phyloP scores from a whole-genome alignment of 129 eudicot genomes.

The Helichrysum umbraculigerum region DNA sequence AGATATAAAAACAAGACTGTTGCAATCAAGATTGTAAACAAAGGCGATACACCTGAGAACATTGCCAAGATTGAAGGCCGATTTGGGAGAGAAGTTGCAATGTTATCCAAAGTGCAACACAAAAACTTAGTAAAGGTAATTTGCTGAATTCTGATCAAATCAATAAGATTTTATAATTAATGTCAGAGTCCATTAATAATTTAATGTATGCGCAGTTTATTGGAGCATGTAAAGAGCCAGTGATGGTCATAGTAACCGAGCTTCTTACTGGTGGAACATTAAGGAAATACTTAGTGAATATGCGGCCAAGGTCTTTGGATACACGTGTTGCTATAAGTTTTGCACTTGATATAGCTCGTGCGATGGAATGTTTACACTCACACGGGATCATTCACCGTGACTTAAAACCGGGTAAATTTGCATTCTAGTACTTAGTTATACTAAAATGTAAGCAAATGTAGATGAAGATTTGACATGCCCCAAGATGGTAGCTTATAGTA shows the following conservation, averaged over 20 bases:
- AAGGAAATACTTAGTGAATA: slow-evolving; percentile 70
- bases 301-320: slow-evolving; percentile 77
- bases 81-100: slow-evolving; percentile 85
- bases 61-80: slow-evolving; percentile 69
- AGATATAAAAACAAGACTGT: slow-evolving; percentile 90
- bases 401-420: slow-evolving; percentile 69
- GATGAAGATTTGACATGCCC: not conserved
- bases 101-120: slow-evolving; percentile 91
- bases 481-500: not conserved
- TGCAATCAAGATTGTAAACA: slow-evolving; percentile 77
- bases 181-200: not conserved
- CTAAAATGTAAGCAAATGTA: not conserved
- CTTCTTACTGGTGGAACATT: slow-evolving; percentile 88
- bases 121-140: slow-evolving; percentile 88
- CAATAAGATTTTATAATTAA: not conserved
- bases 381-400: slow-evolving; percentile 96
- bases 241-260: slow-evolving; percentile 87
- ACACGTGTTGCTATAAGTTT: slow-evolving; percentile 72
- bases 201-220: slow-evolving; percentile 51
- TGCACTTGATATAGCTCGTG: slow-evolving; percentile 97
- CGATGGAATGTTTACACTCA: slow-evolving; percentile 91
- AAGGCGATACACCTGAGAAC: slow-evolving; percentile 87
- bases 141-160: slow-evolving; percentile 1
- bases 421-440: not conserved
- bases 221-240: slow-evolving; percentile 92